Base-by-base conservation (phyloP, 2,329 filamentous ascomycete genomes). In the Colletotrichum acutatum region DNA sequence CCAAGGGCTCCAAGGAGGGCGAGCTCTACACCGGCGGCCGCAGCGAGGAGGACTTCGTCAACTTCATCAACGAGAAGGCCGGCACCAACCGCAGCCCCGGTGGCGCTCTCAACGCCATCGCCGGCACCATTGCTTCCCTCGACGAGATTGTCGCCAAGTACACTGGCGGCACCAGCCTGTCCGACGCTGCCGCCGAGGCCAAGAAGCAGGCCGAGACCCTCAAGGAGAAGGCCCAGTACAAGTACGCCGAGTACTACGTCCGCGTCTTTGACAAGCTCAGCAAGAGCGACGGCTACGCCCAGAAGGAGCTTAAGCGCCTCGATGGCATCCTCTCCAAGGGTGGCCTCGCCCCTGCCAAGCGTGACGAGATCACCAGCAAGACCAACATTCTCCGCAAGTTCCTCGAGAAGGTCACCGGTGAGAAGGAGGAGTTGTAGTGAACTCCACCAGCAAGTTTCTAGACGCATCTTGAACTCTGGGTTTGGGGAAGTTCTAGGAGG, bases 241-340 rank as follows among this genome's bases (percentile, higher is more conserved):
- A 94, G 87, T 97, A 96, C 80, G 94, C 94, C 59, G 90, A 95
- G 84, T 99, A 99, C 90, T 98, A 99, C 83, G 88, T 97, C 82
- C 94, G 94, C 82, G 95, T 97, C 67, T 93, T 97, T 74, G 90
- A 94, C 82, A 98, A 98, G 91, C 86, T 97, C 75, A 88, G 86
- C 81, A 88, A 92, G 83, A 97, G 93, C 85, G 88, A 93, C 74
- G 92, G 87, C 65, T 98, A 94, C 80, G 94, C 91, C 61, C 86
- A 90, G 80, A 98, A 98, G 91, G 96, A 98, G 88, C 87, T 95
- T 75, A 88, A 91, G 74, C 90, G 96, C 75, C 88, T 98, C 74
- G 89, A 94, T 78, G 91, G 92, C 77, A 90, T 98, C 77, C 86
- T 98, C 75, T 89, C 90, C 84, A 98, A 97, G 90, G 95, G 95